phyloP scores from a whole-genome alignment of 805 yeast species.

The Kurtzmaniella cleridarum region DNA sequence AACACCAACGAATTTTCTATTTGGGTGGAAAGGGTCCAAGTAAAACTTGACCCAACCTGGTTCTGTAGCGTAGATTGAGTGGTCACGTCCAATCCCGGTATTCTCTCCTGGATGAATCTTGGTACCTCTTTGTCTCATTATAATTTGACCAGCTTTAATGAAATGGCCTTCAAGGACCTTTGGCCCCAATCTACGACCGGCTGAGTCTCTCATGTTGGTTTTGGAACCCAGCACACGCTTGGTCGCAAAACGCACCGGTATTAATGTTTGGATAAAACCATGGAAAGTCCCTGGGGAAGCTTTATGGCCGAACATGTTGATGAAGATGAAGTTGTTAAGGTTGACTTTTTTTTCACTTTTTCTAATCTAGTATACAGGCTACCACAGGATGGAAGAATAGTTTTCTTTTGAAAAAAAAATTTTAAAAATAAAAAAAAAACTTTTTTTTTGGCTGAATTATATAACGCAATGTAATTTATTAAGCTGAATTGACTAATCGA shows the following conservation, averaged over 20 bases:
- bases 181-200: constrained; percentile 90
- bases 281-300: too few relatives aligned
- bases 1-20: constrained; percentile 84
- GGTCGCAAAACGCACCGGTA: constrained; percentile 78
- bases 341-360: too few relatives aligned
- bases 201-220: constrained; percentile 89
- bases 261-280: too few relatives aligned
- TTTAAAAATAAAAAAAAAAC: too few relatives aligned
- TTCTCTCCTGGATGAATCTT: constrained; percentile 93
- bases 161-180: constrained; percentile 75
- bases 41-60: constrained; percentile 93
- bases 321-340: too few relatives aligned
- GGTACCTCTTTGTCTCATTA: constrained; percentile 94
- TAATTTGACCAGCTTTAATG: constrained; percentile 79
- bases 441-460: too few relatives aligned
- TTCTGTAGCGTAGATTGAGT: constrained; percentile 83
- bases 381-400: too few relatives aligned
- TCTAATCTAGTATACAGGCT: too few relatives aligned
- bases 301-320: too few relatives aligned
- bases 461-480: too few relatives aligned
- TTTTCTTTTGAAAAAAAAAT: too few relatives aligned
- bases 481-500: too few relatives aligned
- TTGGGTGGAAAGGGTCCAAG: constrained; percentile 93
- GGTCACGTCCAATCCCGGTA: constrained; percentile 85
- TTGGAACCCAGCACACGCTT: constrained; percentile 94